Evolutionary conservation across 2,329 filamentous ascomycete species (phyloP), one percentile per base, ranked within the genome.

Genomic region (Emergomyces orientalis): DNA sequence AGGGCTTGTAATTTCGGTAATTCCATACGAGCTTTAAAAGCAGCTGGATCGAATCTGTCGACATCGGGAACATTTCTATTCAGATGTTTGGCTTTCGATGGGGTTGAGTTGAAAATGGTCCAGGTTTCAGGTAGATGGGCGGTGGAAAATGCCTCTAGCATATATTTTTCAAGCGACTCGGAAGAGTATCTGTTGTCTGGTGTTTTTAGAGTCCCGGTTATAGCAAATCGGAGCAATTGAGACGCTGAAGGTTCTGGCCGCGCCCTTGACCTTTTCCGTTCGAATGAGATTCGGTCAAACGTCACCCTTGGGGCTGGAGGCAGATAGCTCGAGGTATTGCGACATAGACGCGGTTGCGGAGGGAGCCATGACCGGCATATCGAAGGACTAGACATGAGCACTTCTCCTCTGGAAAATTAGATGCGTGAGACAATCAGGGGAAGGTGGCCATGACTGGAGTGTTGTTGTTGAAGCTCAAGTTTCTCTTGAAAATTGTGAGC

Each of bases 161-260:
- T 57, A 11, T 66, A 56, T 43, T 60, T 34, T 49, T 69, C 65
- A 30, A 69, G 34, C 2, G 62, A 56, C 6, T 59, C 14, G 14
- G 62, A 62, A 19, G 37, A 43, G 3, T 59, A 55, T 4, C 61
- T 22, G 39, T 67, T 56, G 9, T 62, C 32, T 34, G 54, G 22
- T 22, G 62, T 37, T 52, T 63, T 55, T 37, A 65, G 67, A 27
- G 65, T 69, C 34, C 69, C 69, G 9, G 65, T 73, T 43, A 76
- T 56, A 14, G 69, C 67, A 65, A 71, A 76, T 61, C 73, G 71
- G 47, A 75, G 65, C 56, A 75, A 56, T 60, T 75, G 68, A 25
- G 72, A 70, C 27, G 70, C 67, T 47, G 70, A 65, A 61, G 71
- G 65, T 60, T 68, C 58, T 61, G 52, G 63, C 22, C 14, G 39